Evolutionary conservation across 306 rosid species (phyloP), one percentile per base, ranked within the genome.

Genomic region (Senna siamea): DNA sequence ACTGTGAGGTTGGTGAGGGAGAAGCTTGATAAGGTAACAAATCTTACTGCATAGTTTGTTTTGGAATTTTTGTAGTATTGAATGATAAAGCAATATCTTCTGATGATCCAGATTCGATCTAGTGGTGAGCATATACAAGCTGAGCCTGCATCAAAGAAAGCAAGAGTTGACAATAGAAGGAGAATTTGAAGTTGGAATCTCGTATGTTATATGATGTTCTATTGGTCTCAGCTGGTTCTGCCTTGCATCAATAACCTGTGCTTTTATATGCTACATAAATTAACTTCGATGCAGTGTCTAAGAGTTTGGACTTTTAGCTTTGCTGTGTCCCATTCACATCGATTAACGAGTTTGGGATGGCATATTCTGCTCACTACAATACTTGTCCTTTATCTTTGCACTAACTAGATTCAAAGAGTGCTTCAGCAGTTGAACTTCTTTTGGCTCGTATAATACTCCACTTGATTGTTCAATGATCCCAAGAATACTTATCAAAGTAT

Each of bases 11-110:
- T 73, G 63, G 97, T 91, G 55, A 85, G 97, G 81, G 88, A 91
- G 76, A 93, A 88, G 85, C 96, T 93, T 69, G 87, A 89, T 74
- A 88, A 93, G 98, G 98, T 93, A 65, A 80, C 69, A 34, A 14
- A 61, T 73, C 69, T 47, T 58, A 40, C 69, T 43, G 38, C 47
- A 34, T 52, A 43, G 17, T 40, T 72, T 61, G 78, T 74, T 61
- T 56, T 48, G 51, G 46, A 43, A 30, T 54, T 18, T 32, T 48
- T 12, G n/a, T 40, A 13, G 26, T 62, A 30, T 71, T 53, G 48
- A 40, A n/a, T 8, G 38, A 51, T 46, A 35, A 54, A 60, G 43
- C 34, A 73, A 6, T 69, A 53, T 79, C 23, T 34, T 79, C 50
- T 72, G 71, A 56, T 65, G 22, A 69, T 76, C 30, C 74, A 91